Evolutionary conservation across 176 grass and related monocot genomes (phyloP), one percentile per base, ranked within the genome.

Genomic region (Paspalum vaginatum): DNA sequence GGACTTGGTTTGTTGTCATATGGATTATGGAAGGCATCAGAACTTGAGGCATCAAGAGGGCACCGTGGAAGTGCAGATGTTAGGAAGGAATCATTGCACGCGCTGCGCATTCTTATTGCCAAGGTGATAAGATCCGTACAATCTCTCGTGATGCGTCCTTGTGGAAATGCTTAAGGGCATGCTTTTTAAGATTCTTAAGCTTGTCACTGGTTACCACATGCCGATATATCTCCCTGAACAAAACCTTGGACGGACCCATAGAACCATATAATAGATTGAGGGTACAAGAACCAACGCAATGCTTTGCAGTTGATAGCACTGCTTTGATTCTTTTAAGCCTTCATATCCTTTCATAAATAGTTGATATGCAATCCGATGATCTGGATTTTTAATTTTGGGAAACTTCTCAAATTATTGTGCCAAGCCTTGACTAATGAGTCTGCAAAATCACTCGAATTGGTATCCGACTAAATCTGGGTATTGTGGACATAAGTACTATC

Each of bases 1-100:
- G 86, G 24, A 85, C 75, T 47, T 70, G 64, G 42, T 67, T 80
- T 40, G 15, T 22, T 84, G 90, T 82, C 59, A 55, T 85, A 84
- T 81, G 25, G 20, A 88, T 49, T 85, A 84, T 81, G 25, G 20
- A 88, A 97, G 91, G 85, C 84, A 55, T 94, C 92, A 79, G 96
- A 98, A 72, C 26, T 89, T 80, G 96, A 98, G 86, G 84, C 84
- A 82, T 89, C 82, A 21, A 93, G 96, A 68, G 96, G 90, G 72
- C 92, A 95, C 41, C 61, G 56, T 88, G 96, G 96, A 61, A 95
- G 90, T 87, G 76, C 86, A 64, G 87, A 87, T 89, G 71, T 98
- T 38, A 83, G 92, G 75, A 98, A 86, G 76, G 92, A 98, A 74
- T 68, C 96, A 81, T 87, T 98, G 84, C 79, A 93, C 75, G 55